Evolutionary conservation across 1,284 basidiomycete genomes (phyloP).

Genomic region (Sporisorium iseilematis-ciliati): DNA sequence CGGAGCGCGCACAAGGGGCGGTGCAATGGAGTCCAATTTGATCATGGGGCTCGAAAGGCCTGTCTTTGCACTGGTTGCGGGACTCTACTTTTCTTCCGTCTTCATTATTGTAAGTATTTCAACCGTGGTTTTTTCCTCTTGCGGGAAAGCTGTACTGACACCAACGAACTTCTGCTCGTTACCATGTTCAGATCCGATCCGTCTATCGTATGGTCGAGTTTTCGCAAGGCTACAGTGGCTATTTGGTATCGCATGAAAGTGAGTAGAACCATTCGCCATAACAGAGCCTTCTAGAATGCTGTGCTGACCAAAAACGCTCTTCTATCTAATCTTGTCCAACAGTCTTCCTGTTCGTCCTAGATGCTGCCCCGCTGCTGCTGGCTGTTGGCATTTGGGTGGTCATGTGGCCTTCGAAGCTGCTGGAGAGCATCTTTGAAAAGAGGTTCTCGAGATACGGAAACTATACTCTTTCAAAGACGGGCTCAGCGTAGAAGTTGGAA

Average conservation of each 20-base stretch:
- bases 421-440: slow-evolving; percentile 33
- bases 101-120: slow-evolving; percentile 34
- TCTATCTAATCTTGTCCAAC: not conserved
- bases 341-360: slow-evolving; percentile 53
- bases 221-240: slow-evolving; percentile 52
- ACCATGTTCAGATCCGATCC: slow-evolving; percentile 33
- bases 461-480: slow-evolving; percentile 14
- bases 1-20: slow-evolving; percentile 2
- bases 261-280: slow-evolving; percentile 1
- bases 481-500: not conserved
- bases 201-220: slow-evolving; percentile 58
- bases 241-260: slow-evolving; percentile 50
- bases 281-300: no score
- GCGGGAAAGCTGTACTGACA: not conserved
- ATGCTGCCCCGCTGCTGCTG: slow-evolving; percentile 52
- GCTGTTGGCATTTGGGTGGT: slow-evolving; percentile 48
- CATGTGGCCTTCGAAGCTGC: slow-evolving; percentile 47
- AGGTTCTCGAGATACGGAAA: slow-evolving; percentile 7
- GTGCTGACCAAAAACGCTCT: not conserved
- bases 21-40: not conserved
- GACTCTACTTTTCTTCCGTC: slow-evolving; percentile 34
- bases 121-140: not conserved
- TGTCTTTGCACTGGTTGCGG: slow-evolving; percentile 30
- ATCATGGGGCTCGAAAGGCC: slow-evolving; percentile 31
- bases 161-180: not conserved